These are phyloP conservation scores for Peniophora sp. DNA, from an alignment of 1,284 basidiomycete genomes.

Conservation along the genomic window DNA sequence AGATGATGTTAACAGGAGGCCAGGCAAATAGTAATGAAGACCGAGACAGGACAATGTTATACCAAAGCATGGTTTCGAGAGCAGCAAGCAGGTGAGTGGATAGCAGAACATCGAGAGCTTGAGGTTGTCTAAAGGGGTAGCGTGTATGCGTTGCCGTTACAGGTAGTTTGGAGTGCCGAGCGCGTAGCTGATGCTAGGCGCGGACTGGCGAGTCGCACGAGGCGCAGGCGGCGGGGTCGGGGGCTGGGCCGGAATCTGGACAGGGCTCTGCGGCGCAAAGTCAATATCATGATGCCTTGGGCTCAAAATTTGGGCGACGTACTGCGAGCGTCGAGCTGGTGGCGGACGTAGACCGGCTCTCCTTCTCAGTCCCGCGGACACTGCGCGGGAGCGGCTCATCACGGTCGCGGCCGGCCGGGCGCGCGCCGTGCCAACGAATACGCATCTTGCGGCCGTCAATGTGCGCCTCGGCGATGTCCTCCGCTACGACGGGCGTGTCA, in stretches of 20 bases:
- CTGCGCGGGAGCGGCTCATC: neutral
- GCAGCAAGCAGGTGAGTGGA: neutral
- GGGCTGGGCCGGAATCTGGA: neutral
- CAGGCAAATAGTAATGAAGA: no score
- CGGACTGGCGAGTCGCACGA: neutral
- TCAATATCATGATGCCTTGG: neutral
- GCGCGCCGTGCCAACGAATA: constrained; percentile 10
- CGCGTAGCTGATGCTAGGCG: constrained; percentile 1
- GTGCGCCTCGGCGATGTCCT: neutral
- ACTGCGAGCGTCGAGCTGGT: neutral
- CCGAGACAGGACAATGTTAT: no score
- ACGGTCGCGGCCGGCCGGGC: neutral
- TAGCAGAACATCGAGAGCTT: neutral
- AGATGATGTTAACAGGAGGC: no score
- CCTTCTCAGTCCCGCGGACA: no score
- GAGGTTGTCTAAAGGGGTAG: neutral
- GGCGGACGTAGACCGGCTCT: no score
- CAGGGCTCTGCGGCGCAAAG: neutral
- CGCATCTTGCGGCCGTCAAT: constrained; percentile 4
- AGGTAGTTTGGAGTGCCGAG: neutral
- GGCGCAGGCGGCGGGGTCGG: neutral
- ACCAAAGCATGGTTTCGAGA: neutral
- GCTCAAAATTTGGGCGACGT: neutral
- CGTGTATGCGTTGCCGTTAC: neutral
- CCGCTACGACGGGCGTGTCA: neutral